A percentile compares a stretch with the other conserved stretches of the same genome.
Evolutionary conservation across 148 eudicot genomes (phyloP).

Genomic region (Rhododendron ferrugineum): DNA sequence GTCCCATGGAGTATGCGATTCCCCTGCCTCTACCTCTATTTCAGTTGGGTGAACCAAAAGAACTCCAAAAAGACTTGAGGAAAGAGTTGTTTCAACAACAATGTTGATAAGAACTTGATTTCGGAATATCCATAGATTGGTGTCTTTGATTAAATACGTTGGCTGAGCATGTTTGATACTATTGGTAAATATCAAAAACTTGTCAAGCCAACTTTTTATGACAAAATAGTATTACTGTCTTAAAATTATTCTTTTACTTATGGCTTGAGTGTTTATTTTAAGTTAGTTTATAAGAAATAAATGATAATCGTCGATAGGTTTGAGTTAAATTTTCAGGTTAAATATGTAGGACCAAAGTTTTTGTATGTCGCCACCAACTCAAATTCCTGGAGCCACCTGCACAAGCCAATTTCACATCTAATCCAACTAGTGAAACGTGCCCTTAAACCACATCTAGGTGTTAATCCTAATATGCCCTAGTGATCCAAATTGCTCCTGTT

Average conservation of each 20-base stretch:
- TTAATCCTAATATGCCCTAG: neutral
- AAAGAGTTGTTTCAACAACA: neutral
- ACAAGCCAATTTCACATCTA: neutral
- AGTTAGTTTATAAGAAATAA: neutral
- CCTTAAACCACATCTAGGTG: neutral
- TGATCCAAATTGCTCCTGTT: neutral
- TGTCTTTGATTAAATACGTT: neutral
- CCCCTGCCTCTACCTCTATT: neutral
- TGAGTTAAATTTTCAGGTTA: neutral
- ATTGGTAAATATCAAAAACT: neutral
- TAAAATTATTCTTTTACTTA: neutral
- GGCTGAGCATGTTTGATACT: neutral
- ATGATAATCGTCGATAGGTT: neutral
- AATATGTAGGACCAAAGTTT: neutral
- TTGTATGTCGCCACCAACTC: neutral
- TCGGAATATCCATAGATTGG: neutral
- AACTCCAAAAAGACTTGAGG: neutral
- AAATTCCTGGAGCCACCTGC: neutral
- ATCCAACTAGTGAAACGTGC: neutral
- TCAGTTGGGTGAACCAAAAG: neutral
- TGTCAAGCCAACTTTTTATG: neutral
- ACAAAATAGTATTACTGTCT: neutral
- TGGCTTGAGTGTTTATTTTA: neutral
- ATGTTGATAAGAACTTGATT: neutral
- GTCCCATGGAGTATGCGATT: neutral